Percentiles rank a stretch among this genome's conserved stretches.
These are phyloP conservation scores for maize (Zea mays) DNA, from an alignment of 176 grass and related monocot species.

Conservation along the genomic window DNA sequence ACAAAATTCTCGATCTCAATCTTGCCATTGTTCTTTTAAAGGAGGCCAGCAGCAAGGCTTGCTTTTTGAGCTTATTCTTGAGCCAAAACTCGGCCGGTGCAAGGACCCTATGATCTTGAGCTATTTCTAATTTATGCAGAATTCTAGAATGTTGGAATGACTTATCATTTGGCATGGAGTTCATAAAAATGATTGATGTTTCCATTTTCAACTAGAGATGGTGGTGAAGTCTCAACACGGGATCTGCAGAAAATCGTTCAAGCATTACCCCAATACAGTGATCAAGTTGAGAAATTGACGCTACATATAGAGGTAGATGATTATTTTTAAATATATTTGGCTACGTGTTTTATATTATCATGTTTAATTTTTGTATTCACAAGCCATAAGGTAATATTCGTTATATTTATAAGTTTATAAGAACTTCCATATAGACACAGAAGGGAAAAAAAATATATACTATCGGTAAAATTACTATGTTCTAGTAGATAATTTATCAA, in stretches of 20 bases:
- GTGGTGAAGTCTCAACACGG: constrained; percentile 86
- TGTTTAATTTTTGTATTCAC: constrained; percentile 20
- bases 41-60: too few relatives aligned
- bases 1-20: too few relatives aligned
- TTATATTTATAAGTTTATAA: background rate
- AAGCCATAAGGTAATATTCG: constrained; percentile 12
- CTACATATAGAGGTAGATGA: constrained; percentile 87
- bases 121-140: background rate
- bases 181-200: constrained; percentile 33
- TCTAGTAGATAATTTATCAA: constrained; percentile 12
- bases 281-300: constrained; percentile 86
- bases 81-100: too few relatives aligned
- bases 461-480: background rate
- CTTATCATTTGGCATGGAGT: background rate
- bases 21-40: too few relatives aligned
- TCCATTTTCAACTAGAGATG: constrained; percentile 72
- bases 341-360: background rate
- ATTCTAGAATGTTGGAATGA: constrained; percentile 23
- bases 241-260: constrained; percentile 96
- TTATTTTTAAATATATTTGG: constrained; percentile 20
- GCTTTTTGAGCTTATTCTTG: too few relatives aligned
- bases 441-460: background rate
- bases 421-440: background rate
- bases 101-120: too few relatives aligned
- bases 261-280: constrained; percentile 90